These are phyloP conservation scores for Cercis canadensis DNA, from an alignment of 306 rosid genomes.

Conservation along the genomic window DNA sequence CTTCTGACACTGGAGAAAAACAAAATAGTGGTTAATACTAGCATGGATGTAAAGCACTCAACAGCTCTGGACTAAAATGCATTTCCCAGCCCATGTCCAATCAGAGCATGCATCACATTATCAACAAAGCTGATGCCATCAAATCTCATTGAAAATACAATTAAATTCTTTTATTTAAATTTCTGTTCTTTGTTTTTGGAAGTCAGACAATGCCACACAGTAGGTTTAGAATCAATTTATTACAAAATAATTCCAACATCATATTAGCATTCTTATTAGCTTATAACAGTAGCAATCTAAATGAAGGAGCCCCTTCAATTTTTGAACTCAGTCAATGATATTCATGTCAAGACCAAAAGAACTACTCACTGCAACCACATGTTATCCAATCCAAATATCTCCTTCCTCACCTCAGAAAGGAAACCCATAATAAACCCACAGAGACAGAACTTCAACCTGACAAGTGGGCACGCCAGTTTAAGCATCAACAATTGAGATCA, in stretches of 20 bases:
- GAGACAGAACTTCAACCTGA: not conserved
- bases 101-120: slow-evolving; percentile 8
- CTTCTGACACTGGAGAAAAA: slow-evolving; percentile 77
- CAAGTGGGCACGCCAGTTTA: slow-evolving; percentile 6
- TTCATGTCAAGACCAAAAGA: slow-evolving; percentile 5
- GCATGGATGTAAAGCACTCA: not conserved
- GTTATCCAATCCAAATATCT: not conserved
- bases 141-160: not conserved
- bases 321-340: not conserved
- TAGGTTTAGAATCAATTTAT: slow-evolving; percentile 6
- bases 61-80: not conserved
- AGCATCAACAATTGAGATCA: slow-evolving; percentile 27
- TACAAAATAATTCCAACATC: not conserved
- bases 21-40: slow-evolving; percentile 19
- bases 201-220: not conserved
- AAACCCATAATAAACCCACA: not conserved
- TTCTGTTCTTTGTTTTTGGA: slow-evolving; percentile 4
- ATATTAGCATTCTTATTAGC: not conserved
- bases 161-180: not conserved
- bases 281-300: not conserved
- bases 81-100: slow-evolving; percentile 11
- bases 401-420: slow-evolving; percentile 1
- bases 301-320: not conserved
- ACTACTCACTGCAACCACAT: slow-evolving; percentile 1
- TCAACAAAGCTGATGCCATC: slow-evolving; percentile 7